A percentile compares a stretch with the other conserved stretches of the same genome.
These are phyloP conservation scores for Xylaria sp. DNA, from an alignment of 2,329 filamentous ascomycete genomes.

Conservation along the genomic window DNA sequence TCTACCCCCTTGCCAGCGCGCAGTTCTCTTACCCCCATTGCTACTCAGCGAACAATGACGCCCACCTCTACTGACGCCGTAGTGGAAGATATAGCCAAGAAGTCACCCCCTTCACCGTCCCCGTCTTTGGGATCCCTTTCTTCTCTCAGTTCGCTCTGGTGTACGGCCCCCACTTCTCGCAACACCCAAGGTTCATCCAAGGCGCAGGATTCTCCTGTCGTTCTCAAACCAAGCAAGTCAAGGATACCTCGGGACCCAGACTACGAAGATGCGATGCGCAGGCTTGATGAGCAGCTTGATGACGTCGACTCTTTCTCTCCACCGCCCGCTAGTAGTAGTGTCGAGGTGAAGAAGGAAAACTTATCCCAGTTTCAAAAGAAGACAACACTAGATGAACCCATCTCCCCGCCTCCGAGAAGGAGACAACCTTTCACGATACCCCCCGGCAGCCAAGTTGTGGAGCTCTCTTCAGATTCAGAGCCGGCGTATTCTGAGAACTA, in stretches of 20 bases:
- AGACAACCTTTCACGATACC: slow-evolving; percentile 39
- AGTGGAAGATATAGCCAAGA: background rate
- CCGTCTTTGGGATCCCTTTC: slow-evolving; percentile 31
- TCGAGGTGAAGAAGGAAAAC: slow-evolving; percentile 17
- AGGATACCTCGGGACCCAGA: slow-evolving; percentile 41
- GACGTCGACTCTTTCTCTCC: background rate
- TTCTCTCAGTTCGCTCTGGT: slow-evolving; percentile 47
- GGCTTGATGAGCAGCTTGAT: slow-evolving; percentile 43
- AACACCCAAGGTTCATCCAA: slow-evolving; percentile 45
- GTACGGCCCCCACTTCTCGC: slow-evolving; percentile 47
- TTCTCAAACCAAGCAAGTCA: slow-evolving; percentile 35
- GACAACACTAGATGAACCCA: slow-evolving; percentile 26
- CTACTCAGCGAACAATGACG: slow-evolving; percentile 3
- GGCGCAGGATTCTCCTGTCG: slow-evolving; percentile 36
- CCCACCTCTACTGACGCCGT: slow-evolving; percentile 18
- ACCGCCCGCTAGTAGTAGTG: background rate
- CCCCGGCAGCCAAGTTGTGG: slow-evolving; percentile 46
- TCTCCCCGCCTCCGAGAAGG: slow-evolving; percentile 36
- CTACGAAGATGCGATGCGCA: slow-evolving; percentile 53
- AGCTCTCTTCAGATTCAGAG: slow-evolving; percentile 45
- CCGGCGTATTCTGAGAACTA: slow-evolving; percentile 44
- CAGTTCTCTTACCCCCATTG: slow-evolving; percentile 9
- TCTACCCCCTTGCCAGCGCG: background rate
- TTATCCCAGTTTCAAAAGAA: slow-evolving; percentile 10
- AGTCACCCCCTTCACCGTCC: slow-evolving; percentile 11